Base-by-base conservation (phyloP, 2,329 filamentous ascomycete species). In the Sporothrix curviconia region DNA sequence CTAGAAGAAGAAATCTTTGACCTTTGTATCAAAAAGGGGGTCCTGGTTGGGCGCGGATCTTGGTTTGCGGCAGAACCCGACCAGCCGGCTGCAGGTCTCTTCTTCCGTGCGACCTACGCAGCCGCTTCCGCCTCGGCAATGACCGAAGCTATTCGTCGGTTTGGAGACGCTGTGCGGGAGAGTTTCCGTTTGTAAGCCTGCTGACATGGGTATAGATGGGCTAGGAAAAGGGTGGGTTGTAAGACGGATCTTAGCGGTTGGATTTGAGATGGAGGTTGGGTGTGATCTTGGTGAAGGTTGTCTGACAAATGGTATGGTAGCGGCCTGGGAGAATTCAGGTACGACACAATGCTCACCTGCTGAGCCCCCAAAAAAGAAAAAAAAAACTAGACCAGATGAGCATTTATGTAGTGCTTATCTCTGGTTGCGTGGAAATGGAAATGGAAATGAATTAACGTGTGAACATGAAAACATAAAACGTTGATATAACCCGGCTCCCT, bases 1-100 rank as follows among this genome's bases (percentile, higher is more conserved):
- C 78, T 99, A 42, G 94, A 99, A 71, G 86, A 96, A 65, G 84
- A 89, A 56, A 90, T 99, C 44, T 97, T 96, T 77, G 72, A 88
- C 65, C 78, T 81, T 0, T 85, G 85, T 61, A 86, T 96, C 57
- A 81, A 85, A 3, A 81, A 87, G 65, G 87, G 89, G 22, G 89
- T 94, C 4, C 78, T 99, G 46, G 78, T 94, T 2, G 90, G 89
- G 59, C 81, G 89, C 49, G 94, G 94, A 3, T 92, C 86, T 49
- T 99, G 92, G 92, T 99, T 97, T 79, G 81, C 84, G 59, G 89
- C 92, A 1, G 87, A 94, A 68, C 80, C 79, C 43, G 77, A 81
- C 49, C 78, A 76, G 66, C 77, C 73, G 4, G 77, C 78, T 8
- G 76, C 78, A 11, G 86, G 84, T 28, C 77, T 96, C 71, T 96